Evolutionary conservation across 2,329 filamentous ascomycete species (phyloP).

Genomic region (Corinectria fuckeliana): DNA sequence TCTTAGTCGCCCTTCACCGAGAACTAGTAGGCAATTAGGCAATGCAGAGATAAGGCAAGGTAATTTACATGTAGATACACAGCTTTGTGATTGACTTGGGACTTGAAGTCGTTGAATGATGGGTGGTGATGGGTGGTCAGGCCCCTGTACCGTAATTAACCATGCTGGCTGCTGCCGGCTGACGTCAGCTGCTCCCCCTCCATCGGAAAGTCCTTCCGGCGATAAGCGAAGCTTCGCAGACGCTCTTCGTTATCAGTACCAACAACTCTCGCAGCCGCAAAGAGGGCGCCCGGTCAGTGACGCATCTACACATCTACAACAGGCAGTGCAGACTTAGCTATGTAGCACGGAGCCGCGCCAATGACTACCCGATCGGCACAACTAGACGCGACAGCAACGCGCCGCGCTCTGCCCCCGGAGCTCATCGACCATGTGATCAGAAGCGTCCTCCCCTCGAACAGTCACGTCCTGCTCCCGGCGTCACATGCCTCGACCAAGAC

Average conservation of each 20-base stretch:
- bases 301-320: slow-evolving; percentile 2
- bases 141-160: background rate
- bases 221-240: background rate
- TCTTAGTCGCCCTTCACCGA: too few relatives aligned
- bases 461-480: slow-evolving; percentile 42
- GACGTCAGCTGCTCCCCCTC: background rate
- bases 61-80: too few relatives aligned
- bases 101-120: background rate
- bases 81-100: too few relatives aligned
- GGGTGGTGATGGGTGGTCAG: background rate
- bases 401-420: slow-evolving; percentile 42
- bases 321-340: background rate
- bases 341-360: slow-evolving; percentile 14
- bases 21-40: too few relatives aligned
- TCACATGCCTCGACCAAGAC: slow-evolving; percentile 50
- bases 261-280: slow-evolving; percentile 11
- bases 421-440: slow-evolving; percentile 46
- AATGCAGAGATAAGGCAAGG: too few relatives aligned
- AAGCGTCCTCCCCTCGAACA: slow-evolving; percentile 42
- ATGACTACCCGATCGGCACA: slow-evolving; percentile 15
- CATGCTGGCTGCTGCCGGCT: background rate
- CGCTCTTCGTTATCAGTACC: slow-evolving; percentile 4
- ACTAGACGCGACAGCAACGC: slow-evolving; percentile 4
- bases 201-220: background rate
- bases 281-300: slow-evolving; percentile 2